These are phyloP conservation scores for Hibiscus tridactylites DNA, from an alignment of 345 rosid species.

Conservation along the genomic window DNA sequence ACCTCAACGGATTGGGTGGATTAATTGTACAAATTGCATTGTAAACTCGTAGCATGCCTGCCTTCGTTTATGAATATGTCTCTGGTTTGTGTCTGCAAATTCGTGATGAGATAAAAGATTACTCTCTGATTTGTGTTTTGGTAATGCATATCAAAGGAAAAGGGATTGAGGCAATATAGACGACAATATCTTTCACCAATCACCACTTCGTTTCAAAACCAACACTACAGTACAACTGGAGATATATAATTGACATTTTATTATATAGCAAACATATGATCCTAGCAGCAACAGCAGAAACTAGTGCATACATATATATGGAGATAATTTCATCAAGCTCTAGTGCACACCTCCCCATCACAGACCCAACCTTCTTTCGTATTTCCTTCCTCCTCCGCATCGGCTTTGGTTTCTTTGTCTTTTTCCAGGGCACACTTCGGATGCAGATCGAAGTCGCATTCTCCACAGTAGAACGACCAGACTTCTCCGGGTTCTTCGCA, in stretches of 20 bases:
- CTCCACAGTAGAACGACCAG: slow-evolving; percentile 50
- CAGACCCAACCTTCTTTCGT: slow-evolving; percentile 49
- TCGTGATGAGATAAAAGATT: no score
- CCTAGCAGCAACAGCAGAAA: background rate
- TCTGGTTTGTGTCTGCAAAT: no score
- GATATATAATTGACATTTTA: background rate
- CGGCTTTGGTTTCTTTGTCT: slow-evolving; percentile 5
- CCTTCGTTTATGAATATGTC: no score
- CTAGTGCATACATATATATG: background rate
- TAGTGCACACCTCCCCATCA: slow-evolving; percentile 47
- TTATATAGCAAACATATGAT: background rate
- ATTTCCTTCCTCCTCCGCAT: slow-evolving; percentile 6
- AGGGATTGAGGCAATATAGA: no score
- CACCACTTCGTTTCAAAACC: no score
- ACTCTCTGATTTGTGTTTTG: no score
- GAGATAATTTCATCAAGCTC: slow-evolving; percentile 22
- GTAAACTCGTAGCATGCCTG: no score
- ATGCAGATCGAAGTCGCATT: slow-evolving; percentile 69
- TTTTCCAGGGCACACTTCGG: slow-evolving; percentile 18
- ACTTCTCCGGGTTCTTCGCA: slow-evolving; percentile 30
- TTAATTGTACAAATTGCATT: no score
- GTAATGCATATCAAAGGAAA: no score
- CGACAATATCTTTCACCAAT: no score
- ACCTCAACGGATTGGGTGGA: no score
- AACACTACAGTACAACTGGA: background rate